phyloP scores from a whole-genome alignment of 2,329 filamentous ascomycete species.

The Rhynchosporium secalis region DNA sequence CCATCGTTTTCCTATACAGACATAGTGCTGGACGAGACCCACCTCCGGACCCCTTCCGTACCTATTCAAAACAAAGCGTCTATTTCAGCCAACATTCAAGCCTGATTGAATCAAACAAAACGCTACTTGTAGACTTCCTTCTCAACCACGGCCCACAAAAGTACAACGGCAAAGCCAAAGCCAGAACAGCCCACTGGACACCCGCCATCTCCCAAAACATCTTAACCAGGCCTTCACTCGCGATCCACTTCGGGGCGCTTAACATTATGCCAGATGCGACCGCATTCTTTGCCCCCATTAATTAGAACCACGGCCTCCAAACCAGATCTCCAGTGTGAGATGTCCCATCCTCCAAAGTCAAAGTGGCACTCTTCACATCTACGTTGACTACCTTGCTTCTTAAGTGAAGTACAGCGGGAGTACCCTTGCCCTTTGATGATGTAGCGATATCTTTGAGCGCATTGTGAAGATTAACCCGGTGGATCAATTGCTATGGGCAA shows the following conservation, averaged over 20 bases:
- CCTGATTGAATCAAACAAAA: constrained; percentile 9
- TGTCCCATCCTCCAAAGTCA: constrained; percentile 50
- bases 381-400: constrained; percentile 47
- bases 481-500: constrained; percentile 50
- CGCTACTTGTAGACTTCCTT: constrained; percentile 12
- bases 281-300: constrained; percentile 38
- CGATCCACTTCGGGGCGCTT: constrained; percentile 35
- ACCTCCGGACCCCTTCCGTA: no score
- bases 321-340: constrained; percentile 48
- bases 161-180: constrained; percentile 39
- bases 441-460: constrained; percentile 51
- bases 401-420: constrained; percentile 44
- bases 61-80: no score
- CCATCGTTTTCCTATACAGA: no score
- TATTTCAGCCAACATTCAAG: no score
- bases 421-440: constrained; percentile 41
- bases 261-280: constrained; percentile 31
- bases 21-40: no score
- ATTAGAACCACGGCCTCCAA: constrained; percentile 42
- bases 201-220: constrained; percentile 43
- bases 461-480: constrained; percentile 55
- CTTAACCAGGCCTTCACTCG: constrained; percentile 37
- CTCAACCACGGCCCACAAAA: constrained; percentile 35
- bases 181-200: constrained; percentile 40
- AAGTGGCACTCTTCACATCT: constrained; percentile 43